A percentile compares a stretch with the other conserved stretches of the same genome.
Evolutionary conservation across 1,284 basidiomycete species (phyloP).

Genomic region (Fomitiporia mediterranea): DNA sequence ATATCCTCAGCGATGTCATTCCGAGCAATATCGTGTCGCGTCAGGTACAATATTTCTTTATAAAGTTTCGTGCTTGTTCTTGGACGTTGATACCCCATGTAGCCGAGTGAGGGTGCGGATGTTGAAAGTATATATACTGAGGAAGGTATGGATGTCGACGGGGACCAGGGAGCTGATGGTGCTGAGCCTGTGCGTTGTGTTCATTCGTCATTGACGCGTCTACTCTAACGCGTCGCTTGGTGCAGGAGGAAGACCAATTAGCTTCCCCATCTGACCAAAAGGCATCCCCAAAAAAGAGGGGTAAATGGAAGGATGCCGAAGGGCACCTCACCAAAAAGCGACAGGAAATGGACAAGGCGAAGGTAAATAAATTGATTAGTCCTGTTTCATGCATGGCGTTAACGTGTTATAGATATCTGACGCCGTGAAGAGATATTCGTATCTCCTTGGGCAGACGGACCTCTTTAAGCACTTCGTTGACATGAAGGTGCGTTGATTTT

Average conservation of each 20-base stretch:
- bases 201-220: slow-evolving; percentile 13
- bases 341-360: slow-evolving; percentile 79
- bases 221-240: background rate
- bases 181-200: slow-evolving; percentile 40
- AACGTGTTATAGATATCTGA: slow-evolving; percentile 67
- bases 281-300: slow-evolving; percentile 45
- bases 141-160: slow-evolving; percentile 48
- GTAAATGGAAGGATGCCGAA: slow-evolving; percentile 66
- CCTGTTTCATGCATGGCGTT: background rate
- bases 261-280: slow-evolving; percentile 40
- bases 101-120: slow-evolving; percentile 66
- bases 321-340: slow-evolving; percentile 61
- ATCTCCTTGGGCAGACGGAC: slow-evolving; percentile 92
- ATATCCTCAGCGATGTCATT: slow-evolving; percentile 75
- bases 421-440: slow-evolving; percentile 92
- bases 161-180: slow-evolving; percentile 58
- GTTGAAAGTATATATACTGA: slow-evolving; percentile 63
- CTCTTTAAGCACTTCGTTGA: slow-evolving; percentile 95
- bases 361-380: slow-evolving; percentile 42
- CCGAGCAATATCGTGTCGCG: slow-evolving; percentile 81
- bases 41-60: slow-evolving; percentile 42
- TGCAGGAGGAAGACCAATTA: slow-evolving; percentile 27
- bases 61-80: slow-evolving; percentile 8
- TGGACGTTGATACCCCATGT: slow-evolving; percentile 13
- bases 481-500: slow-evolving; percentile 64